Evolutionary conservation across 495 filamentous ascomycete species (phyloP), one percentile per base, ranked within the genome.

Genomic region (Hypoxylon rickii): DNA sequence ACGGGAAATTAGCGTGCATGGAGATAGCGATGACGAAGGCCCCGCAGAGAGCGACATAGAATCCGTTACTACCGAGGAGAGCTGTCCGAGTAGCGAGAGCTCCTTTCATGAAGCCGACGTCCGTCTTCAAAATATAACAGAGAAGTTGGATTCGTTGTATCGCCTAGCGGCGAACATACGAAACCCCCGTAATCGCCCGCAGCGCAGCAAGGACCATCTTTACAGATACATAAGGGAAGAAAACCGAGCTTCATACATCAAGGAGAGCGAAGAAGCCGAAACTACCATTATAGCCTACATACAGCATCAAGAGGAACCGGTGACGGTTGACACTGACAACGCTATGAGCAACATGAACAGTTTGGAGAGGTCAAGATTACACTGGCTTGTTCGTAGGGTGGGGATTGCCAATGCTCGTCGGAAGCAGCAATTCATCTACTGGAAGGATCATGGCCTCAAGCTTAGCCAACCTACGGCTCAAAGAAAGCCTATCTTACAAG

Each of bases 401-500:
- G 65, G 66, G 3, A 55, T 48, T 17, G 47, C 67, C 8, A 66
- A 64, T 29, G 50, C 44, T 3, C 32, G 44, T 12, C 17, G 67
- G 29, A 56, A 64, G 50, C 61, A 68, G 37, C 65, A 66, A 15
- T 61, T 70, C 34, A 34, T 54, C 16, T 61, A 68, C 19, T 70
- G 66, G 67, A 41, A 51, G n/a, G 36, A 44, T 22, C 67, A 70
- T 37, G 44, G n/a, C 22, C 13, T 39, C n/a, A 54, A 57, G 38
- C 37, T 55, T 1, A 49, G 51, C 42, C 58, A 24, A 50, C 34
- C 33, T 44, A 13, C 22, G n/a, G n/a, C n/a, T 31, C 41, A 44
- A 13, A 32, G 24, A 1, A 44, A 32, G 10, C n/a, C 41, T 3
- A 32, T n/a, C 13, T 7, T 8, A 17, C n/a, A 21, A 31, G 15